These are phyloP conservation scores for Metschnikowia continentalis DNA, from an alignment of 805 yeast species.

Conservation along the genomic window DNA sequence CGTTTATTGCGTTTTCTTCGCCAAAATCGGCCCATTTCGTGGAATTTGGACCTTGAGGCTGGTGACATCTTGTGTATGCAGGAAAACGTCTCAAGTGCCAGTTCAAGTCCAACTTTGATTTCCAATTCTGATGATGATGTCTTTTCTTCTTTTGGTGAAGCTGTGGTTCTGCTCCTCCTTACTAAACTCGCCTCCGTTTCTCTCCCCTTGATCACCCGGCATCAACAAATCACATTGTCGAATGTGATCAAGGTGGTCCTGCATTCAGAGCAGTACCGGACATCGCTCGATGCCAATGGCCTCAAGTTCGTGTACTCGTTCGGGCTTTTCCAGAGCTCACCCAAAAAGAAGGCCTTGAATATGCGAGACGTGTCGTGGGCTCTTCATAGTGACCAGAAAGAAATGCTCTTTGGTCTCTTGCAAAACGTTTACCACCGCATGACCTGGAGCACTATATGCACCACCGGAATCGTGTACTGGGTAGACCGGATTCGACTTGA, in stretches of 20 bases:
- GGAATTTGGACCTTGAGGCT: conserved; percentile 32
- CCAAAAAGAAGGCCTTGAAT: conserved; percentile 50
- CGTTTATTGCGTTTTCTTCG: conserved; percentile 52
- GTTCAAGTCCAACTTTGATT: background rate
- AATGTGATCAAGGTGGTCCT: conserved; percentile 63
- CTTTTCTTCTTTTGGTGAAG: conserved; percentile 32
- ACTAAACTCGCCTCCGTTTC: conserved; percentile 61
- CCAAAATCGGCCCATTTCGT: conserved; percentile 22
- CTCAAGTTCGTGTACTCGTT: conserved; percentile 66
- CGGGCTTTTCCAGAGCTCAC: conserved; percentile 52
- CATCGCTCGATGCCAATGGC: conserved; percentile 60
- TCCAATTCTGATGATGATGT: conserved; percentile 23
- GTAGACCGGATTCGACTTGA: conserved; percentile 27
- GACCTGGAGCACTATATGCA: conserved; percentile 57
- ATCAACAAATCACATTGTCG: conserved; percentile 81
- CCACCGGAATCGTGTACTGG: conserved; percentile 75
- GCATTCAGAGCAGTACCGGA: conserved; percentile 45
- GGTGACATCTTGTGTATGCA: background rate
- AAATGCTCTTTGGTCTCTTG: conserved; percentile 51
- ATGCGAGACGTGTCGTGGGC: conserved; percentile 91
- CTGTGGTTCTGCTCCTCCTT: conserved; percentile 45
- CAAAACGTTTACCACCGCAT: conserved; percentile 42
- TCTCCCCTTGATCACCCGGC: conserved; percentile 80
- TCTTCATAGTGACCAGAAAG: conserved; percentile 73
- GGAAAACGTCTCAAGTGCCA: no score